phyloP scores from a whole-genome alignment of 2,329 filamentous ascomycete genomes.

The Coniochaeta sp. region DNA sequence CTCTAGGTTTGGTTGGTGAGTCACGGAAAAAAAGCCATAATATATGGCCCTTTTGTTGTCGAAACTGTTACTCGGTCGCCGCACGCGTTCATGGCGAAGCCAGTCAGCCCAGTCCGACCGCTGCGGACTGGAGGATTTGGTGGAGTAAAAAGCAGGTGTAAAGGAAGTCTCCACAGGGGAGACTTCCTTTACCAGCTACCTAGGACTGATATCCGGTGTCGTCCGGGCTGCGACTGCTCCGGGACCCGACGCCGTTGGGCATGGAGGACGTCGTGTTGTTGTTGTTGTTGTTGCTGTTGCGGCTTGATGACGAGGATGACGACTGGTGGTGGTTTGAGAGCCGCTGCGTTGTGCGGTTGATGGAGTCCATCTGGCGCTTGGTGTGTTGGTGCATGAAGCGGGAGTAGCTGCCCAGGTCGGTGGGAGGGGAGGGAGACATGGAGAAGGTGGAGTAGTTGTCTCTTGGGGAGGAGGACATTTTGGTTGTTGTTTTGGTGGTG shows the following conservation, averaged over 20 bases:
- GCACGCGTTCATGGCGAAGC: no score
- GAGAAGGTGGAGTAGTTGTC: conserved; percentile 12
- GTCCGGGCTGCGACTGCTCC: conserved; percentile 9
- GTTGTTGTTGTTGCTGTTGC: conserved; percentile 8
- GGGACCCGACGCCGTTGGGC: conserved; percentile 17
- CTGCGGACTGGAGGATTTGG: no score
- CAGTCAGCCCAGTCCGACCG: no score
- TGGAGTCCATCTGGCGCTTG: conserved; percentile 56
- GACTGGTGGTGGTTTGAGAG: conserved; percentile 11
- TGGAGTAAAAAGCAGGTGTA: no score
- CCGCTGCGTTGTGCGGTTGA: conserved; percentile 36
- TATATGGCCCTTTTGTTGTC: no score
- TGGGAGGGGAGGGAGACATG: conserved; percentile 18
- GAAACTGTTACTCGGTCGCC: no score
- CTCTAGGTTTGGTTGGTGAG: no score
- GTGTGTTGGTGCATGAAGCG: conserved; percentile 59
- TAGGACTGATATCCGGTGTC: conserved; percentile 15
- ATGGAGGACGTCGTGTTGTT: conserved; percentile 14
- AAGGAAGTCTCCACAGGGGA: no score
- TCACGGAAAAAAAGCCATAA: no score
- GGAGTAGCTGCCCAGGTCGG: conserved; percentile 37
- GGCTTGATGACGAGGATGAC: no score
- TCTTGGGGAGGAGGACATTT: conserved; percentile 15
- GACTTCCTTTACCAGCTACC: conserved; percentile 4
- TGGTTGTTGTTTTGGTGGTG: neutral